A percentile compares a stretch with the other conserved stretches of the same genome.
These are phyloP conservation scores for Astrothelium macrocarpum DNA, from an alignment of 495 filamentous ascomycete species.

Conservation along the genomic window DNA sequence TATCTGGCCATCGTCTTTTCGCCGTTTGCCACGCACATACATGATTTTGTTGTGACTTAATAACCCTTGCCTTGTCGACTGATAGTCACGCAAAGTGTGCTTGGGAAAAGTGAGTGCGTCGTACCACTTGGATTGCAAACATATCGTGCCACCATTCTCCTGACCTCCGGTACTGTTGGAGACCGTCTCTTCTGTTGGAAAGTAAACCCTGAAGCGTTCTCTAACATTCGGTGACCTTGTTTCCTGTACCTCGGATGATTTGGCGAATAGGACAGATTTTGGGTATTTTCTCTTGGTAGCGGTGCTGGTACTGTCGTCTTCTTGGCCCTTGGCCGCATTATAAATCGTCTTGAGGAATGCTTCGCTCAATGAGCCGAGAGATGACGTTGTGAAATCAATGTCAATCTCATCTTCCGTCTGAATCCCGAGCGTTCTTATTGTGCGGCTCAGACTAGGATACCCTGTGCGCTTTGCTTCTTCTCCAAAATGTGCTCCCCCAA, in stretches of 20 bases:
- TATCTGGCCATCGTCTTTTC: slow-evolving; percentile 12
- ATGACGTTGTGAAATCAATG: slow-evolving; percentile 52
- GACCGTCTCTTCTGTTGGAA: slow-evolving; percentile 71
- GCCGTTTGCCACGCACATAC: slow-evolving; percentile 47
- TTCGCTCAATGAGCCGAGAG: slow-evolving; percentile 63
- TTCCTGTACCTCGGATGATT: slow-evolving; percentile 14
- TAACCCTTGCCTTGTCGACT: slow-evolving; percentile 53
- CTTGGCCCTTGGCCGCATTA: slow-evolving; percentile 56
- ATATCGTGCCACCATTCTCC: slow-evolving; percentile 63
- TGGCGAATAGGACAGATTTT: slow-evolving; percentile 17
- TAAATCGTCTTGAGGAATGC: slow-evolving; percentile 64
- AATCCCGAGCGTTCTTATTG: slow-evolving; percentile 49
- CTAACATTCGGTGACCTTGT: slow-evolving; percentile 32
- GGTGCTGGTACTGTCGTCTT: slow-evolving; percentile 3
- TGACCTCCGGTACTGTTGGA: slow-evolving; percentile 47
- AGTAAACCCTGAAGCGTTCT: slow-evolving; percentile 62
- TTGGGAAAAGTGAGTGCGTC: slow-evolving; percentile 55
- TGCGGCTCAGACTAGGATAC: slow-evolving; percentile 56
- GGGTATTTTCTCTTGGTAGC: background rate
- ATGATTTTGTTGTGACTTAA: slow-evolving; percentile 89
- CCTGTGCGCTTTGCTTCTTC: slow-evolving; percentile 54
- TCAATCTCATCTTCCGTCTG: slow-evolving; percentile 19
- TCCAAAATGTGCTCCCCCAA: slow-evolving; percentile 43
- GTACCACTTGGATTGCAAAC: slow-evolving; percentile 62
- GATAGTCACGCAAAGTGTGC: slow-evolving; percentile 61